Evolutionary conservation across 345 rosid genomes (phyloP).

Genomic region (Luvunga scandens): DNA sequence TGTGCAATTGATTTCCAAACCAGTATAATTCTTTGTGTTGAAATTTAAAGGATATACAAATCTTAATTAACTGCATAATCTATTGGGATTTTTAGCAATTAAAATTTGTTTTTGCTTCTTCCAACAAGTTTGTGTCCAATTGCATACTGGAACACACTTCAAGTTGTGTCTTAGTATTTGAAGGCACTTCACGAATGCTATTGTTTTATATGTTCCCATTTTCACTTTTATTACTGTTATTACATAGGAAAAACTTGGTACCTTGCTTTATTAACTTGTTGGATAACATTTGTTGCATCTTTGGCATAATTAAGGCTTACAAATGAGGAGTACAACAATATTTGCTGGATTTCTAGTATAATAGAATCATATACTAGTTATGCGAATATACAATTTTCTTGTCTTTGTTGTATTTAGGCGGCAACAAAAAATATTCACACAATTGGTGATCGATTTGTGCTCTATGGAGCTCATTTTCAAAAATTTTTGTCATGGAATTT

Average conservation of each 20-base stretch:
- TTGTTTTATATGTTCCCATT: neutral
- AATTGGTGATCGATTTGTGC: constrained; percentile 30
- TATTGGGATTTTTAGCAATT: too few relatives aligned
- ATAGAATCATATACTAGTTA: neutral
- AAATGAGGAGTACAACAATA: neutral
- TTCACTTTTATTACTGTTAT: neutral
- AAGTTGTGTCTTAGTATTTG: too few relatives aligned
- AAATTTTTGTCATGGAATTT: too few relatives aligned
- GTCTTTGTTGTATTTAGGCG: constrained; percentile 28
- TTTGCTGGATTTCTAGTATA: neutral
- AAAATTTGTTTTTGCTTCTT: too few relatives aligned
- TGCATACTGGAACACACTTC: too few relatives aligned
- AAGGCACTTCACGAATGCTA: too few relatives aligned
- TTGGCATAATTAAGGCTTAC: neutral
- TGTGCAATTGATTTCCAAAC: neutral
- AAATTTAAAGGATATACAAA: neutral
- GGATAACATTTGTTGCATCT: neutral
- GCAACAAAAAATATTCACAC: constrained; percentile 20
- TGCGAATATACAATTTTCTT: neutral
- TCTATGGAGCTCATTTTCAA: constrained; percentile 15
- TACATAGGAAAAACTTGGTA: neutral
- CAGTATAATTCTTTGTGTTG: neutral
- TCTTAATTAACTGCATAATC: too few relatives aligned
- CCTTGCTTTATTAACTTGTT: neutral
- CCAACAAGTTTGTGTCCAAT: too few relatives aligned